A percentile compares a stretch with the other conserved stretches of the same genome.
These are phyloP conservation scores for Metarhizium album DNA, from an alignment of 2,329 filamentous ascomycete genomes.

Conservation along the genomic window DNA sequence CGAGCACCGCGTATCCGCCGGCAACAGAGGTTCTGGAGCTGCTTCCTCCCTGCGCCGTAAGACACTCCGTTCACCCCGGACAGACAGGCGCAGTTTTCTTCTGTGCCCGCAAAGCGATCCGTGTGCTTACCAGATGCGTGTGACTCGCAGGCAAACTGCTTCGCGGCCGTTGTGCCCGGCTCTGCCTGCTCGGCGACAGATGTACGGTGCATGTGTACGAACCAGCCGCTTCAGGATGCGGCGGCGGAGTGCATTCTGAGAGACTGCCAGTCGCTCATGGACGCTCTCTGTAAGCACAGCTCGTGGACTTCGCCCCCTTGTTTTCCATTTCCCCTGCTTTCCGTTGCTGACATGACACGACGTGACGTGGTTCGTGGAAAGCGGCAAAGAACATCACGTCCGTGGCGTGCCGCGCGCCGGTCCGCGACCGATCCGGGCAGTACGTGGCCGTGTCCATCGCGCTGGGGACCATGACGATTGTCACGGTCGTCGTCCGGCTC, in stretches of 20 bases:
- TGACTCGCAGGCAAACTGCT: not conserved
- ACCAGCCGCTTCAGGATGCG: not conserved
- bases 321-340: too few species aligned
- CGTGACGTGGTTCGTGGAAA: not conserved
- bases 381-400: constrained; percentile 1
- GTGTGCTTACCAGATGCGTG: not conserved
- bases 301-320: not conserved
- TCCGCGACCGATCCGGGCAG: constrained; percentile 1
- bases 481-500: not conserved
- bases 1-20: not conserved
- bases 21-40: not conserved
- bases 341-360: too few species aligned
- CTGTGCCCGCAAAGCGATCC: too few species aligned
- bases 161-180: not conserved
- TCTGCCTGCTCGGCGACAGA: not conserved
- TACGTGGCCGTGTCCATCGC: not conserved
- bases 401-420: not conserved
- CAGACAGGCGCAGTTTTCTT: too few species aligned
- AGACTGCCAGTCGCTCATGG: not conserved
- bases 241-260: not conserved
- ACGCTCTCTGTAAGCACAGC: not conserved
- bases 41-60: not conserved
- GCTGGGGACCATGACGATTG: not conserved
- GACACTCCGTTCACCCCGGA: too few species aligned
- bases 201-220: not conserved